Evolutionary conservation across 73 alveolate species (phyloP).

Genomic region (Paraurostyla sp.): DNA sequence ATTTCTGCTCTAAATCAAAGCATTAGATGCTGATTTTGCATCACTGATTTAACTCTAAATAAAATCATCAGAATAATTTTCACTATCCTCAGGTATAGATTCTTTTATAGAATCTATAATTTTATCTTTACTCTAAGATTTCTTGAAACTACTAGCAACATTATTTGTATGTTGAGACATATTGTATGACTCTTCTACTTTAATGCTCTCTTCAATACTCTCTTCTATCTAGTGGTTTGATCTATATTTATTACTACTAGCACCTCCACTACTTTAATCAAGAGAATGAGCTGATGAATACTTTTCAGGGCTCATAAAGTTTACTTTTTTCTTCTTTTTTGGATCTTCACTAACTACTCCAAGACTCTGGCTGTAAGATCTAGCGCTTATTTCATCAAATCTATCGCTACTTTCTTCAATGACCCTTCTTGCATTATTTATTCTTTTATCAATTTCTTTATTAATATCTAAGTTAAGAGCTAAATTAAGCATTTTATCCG

Average conservation of each 20-base stretch:
- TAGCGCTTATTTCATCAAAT: constrained; percentile 31
- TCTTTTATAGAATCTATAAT: constrained; percentile 10
- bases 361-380: constrained; percentile 38
- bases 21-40: neutral
- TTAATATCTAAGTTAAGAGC: constrained; percentile 34
- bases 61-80: constrained; percentile 28
- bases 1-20: neutral
- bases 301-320: constrained; percentile 54
- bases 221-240: constrained; percentile 2
- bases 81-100: constrained; percentile 3
- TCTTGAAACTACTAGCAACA: neutral
- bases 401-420: constrained; percentile 48
- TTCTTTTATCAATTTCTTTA: constrained; percentile 42
- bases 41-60: constrained; percentile 8
- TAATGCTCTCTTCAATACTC: constrained; percentile 56
- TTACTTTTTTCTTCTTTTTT: constrained; percentile 17
- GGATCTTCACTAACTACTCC: constrained; percentile 30
- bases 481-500: constrained; percentile 16
- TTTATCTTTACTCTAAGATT: neutral
- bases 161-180: neutral
- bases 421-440: neutral
- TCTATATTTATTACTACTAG: neutral
- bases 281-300: constrained; percentile 36
- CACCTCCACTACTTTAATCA: neutral
- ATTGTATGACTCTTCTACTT: constrained; percentile 3